phyloP scores from a whole-genome alignment of 345 rosid species.

The Triadica sebifera region DNA sequence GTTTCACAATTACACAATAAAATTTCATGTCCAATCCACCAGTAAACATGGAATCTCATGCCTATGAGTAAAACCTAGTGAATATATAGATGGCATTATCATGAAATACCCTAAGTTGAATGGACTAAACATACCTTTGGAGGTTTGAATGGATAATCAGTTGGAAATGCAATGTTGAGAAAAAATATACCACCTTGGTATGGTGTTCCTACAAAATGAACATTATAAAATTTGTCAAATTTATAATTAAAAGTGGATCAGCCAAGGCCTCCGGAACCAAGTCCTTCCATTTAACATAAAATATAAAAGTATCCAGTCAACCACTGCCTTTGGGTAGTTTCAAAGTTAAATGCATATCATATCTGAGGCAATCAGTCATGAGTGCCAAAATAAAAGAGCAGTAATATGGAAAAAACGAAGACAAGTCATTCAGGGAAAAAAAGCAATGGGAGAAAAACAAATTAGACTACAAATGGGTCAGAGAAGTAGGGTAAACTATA shows the following conservation, averaged over 20 bases:
- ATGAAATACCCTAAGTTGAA: background rate
- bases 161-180: conserved; percentile 67
- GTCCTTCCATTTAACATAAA: background rate
- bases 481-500: no score
- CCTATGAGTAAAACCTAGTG: background rate
- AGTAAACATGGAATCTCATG: background rate
- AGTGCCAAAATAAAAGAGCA: no score
- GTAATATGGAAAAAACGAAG: no score
- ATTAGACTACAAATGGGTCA: no score
- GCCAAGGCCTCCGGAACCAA: background rate
- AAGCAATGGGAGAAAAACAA: no score
- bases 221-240: background rate
- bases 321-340: no score
- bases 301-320: no score
- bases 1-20: background rate
- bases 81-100: background rate
- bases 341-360: no score
- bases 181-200: conserved; percentile 87
- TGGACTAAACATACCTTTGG: conserved; percentile 57
- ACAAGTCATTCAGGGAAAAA: no score
- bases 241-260: background rate
- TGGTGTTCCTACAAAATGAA: conserved; percentile 64
- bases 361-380: no score
- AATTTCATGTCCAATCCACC: background rate
- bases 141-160: conserved; percentile 88